Evolutionary conservation across 169 alveolate species (phyloP).

Genomic region (Plasmodium fragile): DNA sequence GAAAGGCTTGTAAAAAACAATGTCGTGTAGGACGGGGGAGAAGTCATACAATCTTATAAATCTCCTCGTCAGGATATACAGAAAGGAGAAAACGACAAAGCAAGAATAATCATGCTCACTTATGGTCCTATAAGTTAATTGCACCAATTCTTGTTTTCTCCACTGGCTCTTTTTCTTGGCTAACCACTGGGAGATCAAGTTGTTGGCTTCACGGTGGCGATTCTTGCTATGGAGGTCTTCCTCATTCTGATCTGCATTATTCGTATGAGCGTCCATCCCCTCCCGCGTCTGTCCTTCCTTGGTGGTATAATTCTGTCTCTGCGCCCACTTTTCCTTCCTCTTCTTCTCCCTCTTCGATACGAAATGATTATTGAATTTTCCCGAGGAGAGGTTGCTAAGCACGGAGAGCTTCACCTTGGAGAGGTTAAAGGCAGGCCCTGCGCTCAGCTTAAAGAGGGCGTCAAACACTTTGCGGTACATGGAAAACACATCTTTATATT

Average conservation of each 20-base stretch:
- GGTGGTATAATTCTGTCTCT: not conserved
- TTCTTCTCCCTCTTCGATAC: not conserved
- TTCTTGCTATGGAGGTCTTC: not conserved
- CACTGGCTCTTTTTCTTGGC: not conserved
- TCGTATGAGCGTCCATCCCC: not conserved
- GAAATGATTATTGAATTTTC: not conserved
- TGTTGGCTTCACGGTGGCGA: not conserved
- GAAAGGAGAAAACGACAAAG: not conserved
- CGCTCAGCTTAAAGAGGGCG: not conserved
- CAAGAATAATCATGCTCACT: not conserved
- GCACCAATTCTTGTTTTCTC: not conserved
- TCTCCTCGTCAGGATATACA: conserved; percentile 21
- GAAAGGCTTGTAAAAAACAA: conserved; percentile 22
- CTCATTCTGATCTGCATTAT: not conserved
- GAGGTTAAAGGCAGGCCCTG: not conserved
- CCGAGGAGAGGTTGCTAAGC: not conserved
- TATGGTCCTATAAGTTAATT: not conserved
- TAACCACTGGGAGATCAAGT: not conserved
- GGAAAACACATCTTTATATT: conserved; percentile 18
- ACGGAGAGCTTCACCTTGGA: not conserved
- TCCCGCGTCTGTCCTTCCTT: not conserved
- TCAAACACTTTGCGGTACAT: not conserved
- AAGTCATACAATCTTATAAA: conserved; percentile 16
- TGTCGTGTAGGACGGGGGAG: not conserved
- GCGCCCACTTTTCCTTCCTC: not conserved